Base-by-base conservation (phyloP, 345 rosid genomes). In the Arabidopsis suecica region DNA sequence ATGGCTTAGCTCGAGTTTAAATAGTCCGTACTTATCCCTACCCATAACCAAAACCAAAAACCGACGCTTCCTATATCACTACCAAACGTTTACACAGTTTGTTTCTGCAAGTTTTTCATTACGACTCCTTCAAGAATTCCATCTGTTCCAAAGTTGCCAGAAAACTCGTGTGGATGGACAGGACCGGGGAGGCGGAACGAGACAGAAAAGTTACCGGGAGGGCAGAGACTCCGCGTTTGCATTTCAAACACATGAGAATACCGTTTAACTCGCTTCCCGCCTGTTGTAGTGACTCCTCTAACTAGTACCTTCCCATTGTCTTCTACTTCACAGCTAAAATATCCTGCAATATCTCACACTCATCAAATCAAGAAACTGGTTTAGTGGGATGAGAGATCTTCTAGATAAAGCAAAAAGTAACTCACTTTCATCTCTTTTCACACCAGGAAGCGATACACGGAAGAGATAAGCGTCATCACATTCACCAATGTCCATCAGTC, bases 391-490 rank as follows among this genome's bases (percentile, higher is more conserved):
- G 5, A 51, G 2, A 50, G 0, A 0, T 37, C 36, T 6, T 12
- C 20, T 12, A 5, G 14, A 50, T 12, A 0, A 54, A 56, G 2
- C 7, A 40, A 56, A 68, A 33, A 23, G 49, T 8, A 32, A 75
- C 86, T 82, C 82, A 86, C 96, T 82, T 54, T 82, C 81, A 78
- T 88, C 82, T 70, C 86, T 84, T 72, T 80, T 77, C 36, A 90
- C 96, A 25, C 96, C 93, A 0, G 96, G 91, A 48, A 88, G 91
- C 5, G 87, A 79, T 33, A 88, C 83, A 20, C 87, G 87, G 45
- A 90, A 88, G 28, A 84, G 62, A 81, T 90, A 90, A n/a, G 86
- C 68, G 13, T 88, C 90, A 20, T 59, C 78, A 5, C 79, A 80
- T 79, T 90, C 91, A 8, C 85, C 86, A n/a, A 90, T 79, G 38